Evolutionary conservation across 768 basidiomycete genomes (phyloP).

Genomic region (Gyrodon lividus): DNA sequence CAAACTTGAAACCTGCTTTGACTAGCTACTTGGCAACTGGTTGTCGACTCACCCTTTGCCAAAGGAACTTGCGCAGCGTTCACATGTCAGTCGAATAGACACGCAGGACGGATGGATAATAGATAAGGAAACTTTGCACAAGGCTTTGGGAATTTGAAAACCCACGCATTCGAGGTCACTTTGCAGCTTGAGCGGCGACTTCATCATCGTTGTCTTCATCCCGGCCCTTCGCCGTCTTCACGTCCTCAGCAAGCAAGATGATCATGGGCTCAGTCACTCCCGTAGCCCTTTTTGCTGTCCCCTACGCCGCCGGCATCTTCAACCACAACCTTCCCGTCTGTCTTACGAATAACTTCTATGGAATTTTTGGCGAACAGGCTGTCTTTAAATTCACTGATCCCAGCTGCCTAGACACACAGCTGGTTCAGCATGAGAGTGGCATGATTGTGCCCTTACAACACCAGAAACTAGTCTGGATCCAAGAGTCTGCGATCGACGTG

Average conservation of each 20-base stretch:
- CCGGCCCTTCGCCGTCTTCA: neutral
- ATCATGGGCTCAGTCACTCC: neutral
- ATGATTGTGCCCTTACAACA: constrained; percentile 24
- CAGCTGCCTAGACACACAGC: constrained; percentile 39
- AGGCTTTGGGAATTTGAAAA: too few species aligned
- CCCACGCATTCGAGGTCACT: too few species aligned
- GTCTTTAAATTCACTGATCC: constrained; percentile 43
- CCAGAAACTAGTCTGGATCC: constrained; percentile 59
- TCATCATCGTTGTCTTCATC: too few species aligned
- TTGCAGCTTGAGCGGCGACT: too few species aligned
- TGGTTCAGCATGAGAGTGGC: constrained; percentile 1
- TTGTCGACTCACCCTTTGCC: too few species aligned
- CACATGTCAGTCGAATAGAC: too few species aligned
- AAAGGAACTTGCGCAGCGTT: too few species aligned
- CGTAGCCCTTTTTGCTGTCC: constrained; percentile 18
- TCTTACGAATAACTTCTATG: constrained; percentile 51
- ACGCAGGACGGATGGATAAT: too few species aligned
- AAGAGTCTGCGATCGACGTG: constrained; percentile 51
- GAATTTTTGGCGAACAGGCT: constrained; percentile 53
- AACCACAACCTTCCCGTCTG: constrained; percentile 35
- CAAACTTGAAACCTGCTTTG: too few species aligned
- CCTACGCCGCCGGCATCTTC: constrained; percentile 17
- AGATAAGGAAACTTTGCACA: too few species aligned
- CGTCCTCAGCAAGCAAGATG: constrained; percentile 6
- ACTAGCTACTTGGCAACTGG: too few species aligned